phyloP scores from a whole-genome alignment of 169 alveolate genomes.

The Plasmodium fragile region DNA sequence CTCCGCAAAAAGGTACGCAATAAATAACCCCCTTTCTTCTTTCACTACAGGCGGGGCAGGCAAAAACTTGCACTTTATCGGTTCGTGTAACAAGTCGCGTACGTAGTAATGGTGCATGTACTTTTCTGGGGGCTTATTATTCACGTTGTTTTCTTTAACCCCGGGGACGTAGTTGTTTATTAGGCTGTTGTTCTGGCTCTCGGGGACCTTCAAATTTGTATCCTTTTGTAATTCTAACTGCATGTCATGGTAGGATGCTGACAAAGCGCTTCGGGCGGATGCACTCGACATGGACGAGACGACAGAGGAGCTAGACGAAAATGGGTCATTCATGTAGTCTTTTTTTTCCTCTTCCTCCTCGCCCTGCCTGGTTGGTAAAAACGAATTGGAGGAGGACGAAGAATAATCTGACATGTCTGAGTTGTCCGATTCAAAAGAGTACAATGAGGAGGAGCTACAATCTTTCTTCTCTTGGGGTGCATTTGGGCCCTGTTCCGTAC shows the following conservation, averaged over 20 bases:
- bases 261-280: slow-evolving; percentile 34
- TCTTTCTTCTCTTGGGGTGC: not conserved
- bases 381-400: slow-evolving; percentile 21
- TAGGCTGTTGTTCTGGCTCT: not conserved
- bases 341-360: not conserved
- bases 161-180: slow-evolving; percentile 23
- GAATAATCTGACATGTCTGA: slow-evolving; percentile 13
- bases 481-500: not conserved
- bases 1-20: slow-evolving; percentile 65
- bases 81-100: slow-evolving; percentile 31
- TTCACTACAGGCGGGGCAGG: slow-evolving; percentile 58
- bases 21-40: slow-evolving; percentile 53
- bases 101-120: slow-evolving; percentile 2
- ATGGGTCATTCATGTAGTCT: not conserved
- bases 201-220: slow-evolving; percentile 6
- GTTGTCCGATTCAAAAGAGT: slow-evolving; percentile 7
- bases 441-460: slow-evolving; percentile 9
- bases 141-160: not conserved
- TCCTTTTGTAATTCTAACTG: slow-evolving; percentile 3
- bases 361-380: not conserved
- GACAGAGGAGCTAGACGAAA: slow-evolving; percentile 12
- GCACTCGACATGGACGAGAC: slow-evolving; percentile 17
- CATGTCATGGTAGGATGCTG: not conserved
- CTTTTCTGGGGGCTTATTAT: slow-evolving; percentile 21
- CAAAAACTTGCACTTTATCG: slow-evolving; percentile 57